Percentiles rank a stretch among this genome's conserved stretches.
phyloP scores from a whole-genome alignment of 352 stramenopile species.

The Phytophthora hibernalis region DNA sequence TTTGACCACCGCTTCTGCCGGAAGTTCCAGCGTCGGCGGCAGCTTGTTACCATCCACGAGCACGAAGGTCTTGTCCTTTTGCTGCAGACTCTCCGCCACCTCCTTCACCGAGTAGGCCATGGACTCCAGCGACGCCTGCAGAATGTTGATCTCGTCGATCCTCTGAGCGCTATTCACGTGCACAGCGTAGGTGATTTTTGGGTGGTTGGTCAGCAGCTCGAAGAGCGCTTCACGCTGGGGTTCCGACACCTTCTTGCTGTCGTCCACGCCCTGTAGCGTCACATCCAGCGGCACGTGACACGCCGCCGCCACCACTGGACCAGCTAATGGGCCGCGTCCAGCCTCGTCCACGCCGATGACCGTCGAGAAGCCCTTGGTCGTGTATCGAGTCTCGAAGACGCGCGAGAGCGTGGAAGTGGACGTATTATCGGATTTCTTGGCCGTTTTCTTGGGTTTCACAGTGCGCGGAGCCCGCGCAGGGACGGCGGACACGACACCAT shows the following conservation, averaged over 20 bases:
- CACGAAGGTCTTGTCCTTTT: slow-evolving; percentile 75
- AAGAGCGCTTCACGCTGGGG: slow-evolving; percentile 93
- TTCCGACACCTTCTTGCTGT: slow-evolving; percentile 97
- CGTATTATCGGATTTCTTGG: slow-evolving; percentile 10
- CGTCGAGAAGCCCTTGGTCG: slow-evolving; percentile 60
- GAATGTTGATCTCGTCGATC: slow-evolving; percentile 99
- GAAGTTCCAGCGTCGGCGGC: slow-evolving; percentile 86
- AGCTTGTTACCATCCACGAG: slow-evolving; percentile 97
- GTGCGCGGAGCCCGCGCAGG: slow-evolving; percentile 9
- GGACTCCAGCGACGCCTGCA: slow-evolving; percentile 96
- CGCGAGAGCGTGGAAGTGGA: slow-evolving; percentile 52
- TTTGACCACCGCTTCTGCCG: slow-evolving; percentile 94
- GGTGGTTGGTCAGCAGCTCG: slow-evolving; percentile 81
- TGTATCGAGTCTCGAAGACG: slow-evolving; percentile 57
- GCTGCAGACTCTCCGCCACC: slow-evolving; percentile 45
- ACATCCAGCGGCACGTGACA: slow-evolving; percentile 84
- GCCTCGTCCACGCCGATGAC: slow-evolving; percentile 97
- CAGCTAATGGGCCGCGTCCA: slow-evolving; percentile 94
- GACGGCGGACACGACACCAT: neutral
- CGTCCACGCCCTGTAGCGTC: slow-evolving; percentile 87
- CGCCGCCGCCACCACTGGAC: slow-evolving; percentile 85
- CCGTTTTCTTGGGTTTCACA: slow-evolving; percentile 24
- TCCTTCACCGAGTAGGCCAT: slow-evolving; percentile 93
- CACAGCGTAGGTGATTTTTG: slow-evolving; percentile 89
- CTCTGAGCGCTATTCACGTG: slow-evolving; percentile 72